Percentiles rank a stretch among this genome's conserved stretches.
Evolutionary conservation across 257 asterid species (phyloP).

Genomic region (Paulownia fortunei): DNA sequence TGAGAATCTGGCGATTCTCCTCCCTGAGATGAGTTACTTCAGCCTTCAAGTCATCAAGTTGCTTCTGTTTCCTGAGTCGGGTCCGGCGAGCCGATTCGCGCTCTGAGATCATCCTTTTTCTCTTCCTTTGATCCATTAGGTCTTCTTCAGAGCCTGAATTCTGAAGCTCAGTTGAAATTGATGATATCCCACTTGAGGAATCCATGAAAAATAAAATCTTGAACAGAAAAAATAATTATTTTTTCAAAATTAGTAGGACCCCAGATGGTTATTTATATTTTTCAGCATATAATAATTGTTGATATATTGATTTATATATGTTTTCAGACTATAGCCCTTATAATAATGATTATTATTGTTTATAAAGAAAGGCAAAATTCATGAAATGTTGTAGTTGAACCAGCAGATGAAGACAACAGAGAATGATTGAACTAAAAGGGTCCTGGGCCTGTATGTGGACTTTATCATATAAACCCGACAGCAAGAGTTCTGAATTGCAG

Average conservation of each 20-base stretch:
- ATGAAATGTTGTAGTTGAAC: slow-evolving; percentile 74
- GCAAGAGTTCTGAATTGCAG: slow-evolving; percentile 67
- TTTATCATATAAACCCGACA: slow-evolving; percentile 68
- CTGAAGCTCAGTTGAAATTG: slow-evolving; percentile 48
- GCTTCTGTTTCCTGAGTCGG: slow-evolving; percentile 65
- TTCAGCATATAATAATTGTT: too few species aligned
- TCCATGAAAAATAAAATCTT: slow-evolving; percentile 40
- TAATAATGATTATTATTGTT: too few species aligned
- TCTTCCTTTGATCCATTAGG: slow-evolving; percentile 59
- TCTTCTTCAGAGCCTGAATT: slow-evolving; percentile 61
- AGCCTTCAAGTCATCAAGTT: slow-evolving; percentile 56
- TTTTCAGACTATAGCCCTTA: too few species aligned
- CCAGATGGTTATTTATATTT: too few species aligned
- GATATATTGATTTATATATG: too few species aligned
- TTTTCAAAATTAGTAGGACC: not conserved
- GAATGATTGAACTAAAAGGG: slow-evolving; percentile 71
- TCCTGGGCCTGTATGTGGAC: slow-evolving; percentile 66
- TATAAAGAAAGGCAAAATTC: slow-evolving; percentile 16
- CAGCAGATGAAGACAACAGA: slow-evolving; percentile 77
- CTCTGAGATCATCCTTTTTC: slow-evolving; percentile 69
- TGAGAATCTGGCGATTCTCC: slow-evolving; percentile 51
- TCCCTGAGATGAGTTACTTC: slow-evolving; percentile 45
- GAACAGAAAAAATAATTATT: not conserved
- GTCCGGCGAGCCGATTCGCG: slow-evolving; percentile 73
- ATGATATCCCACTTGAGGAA: slow-evolving; percentile 50